A percentile compares a stretch with the other conserved stretches of the same genome.
Conservation (phyloP, 2,329 filamentous ascomycete genomes). For the Clarireedia paspali region DNA sequence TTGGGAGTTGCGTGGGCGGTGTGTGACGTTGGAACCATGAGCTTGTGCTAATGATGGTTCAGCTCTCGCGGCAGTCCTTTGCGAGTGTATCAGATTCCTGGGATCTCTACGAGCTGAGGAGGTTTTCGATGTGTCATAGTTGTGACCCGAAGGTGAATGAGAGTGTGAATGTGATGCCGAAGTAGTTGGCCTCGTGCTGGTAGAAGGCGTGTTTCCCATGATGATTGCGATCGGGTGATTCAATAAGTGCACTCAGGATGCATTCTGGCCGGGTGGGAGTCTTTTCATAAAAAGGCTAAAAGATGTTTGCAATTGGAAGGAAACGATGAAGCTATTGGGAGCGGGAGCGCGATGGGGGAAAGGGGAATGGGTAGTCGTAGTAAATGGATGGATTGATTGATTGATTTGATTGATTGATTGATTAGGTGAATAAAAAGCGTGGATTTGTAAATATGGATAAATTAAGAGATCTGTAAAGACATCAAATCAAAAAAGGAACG, state of each 20-base stretch:
- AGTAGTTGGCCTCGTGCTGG: conserved; percentile 31
- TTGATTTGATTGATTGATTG: no score
- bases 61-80: conserved; percentile 50
- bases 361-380: no score
- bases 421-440: no score
- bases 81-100: conserved; percentile 47
- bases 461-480: no score
- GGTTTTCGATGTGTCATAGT: conserved; percentile 23
- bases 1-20: conserved; percentile 24
- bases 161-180: conserved; percentile 26
- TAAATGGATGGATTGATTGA: no score
- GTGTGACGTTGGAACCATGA: conserved; percentile 26
- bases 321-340: neutral
- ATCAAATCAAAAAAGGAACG: no score
- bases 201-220: conserved; percentile 41
- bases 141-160: conserved; percentile 23
- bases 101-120: conserved; percentile 32
- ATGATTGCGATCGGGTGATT: conserved; percentile 19
- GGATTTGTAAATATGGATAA: no score
- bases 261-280: neutral
- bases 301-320: neutral
- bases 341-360: no score
- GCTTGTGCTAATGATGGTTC: conserved; percentile 56
- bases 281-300: neutral
- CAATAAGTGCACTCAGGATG: neutral